These are phyloP conservation scores for Dovyalis caffra DNA, from an alignment of 345 rosid species.

Conservation along the genomic window DNA sequence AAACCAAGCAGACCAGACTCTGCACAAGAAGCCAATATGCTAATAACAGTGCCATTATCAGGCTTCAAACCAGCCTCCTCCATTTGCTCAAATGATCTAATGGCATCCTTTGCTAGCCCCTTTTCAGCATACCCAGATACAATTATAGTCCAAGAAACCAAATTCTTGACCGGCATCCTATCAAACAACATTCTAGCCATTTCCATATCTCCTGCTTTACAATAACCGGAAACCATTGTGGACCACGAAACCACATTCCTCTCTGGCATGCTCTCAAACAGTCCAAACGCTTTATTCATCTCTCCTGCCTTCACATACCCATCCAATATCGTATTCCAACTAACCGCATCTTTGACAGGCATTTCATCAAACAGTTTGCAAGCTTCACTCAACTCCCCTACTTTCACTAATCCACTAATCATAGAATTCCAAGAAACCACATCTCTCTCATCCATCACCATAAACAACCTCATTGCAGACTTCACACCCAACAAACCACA, in stretches of 20 bases:
- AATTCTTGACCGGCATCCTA: conserved; percentile 67
- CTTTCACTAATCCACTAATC: conserved; percentile 58
- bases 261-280: conserved; percentile 69
- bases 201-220: conserved; percentile 76
- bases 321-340: conserved; percentile 86
- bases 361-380: conserved; percentile 70
- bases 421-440: conserved; percentile 83
- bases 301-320: conserved; percentile 71
- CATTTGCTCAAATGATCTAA: conserved; percentile 53
- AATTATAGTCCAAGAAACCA: conserved; percentile 85
- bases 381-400: conserved; percentile 55
- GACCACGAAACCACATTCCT: conserved; percentile 92
- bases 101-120: conserved; percentile 64
- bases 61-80: conserved; percentile 46
- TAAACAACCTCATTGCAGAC: conserved; percentile 64
- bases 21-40: conserved; percentile 78
- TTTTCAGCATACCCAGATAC: conserved; percentile 78
- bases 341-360: conserved; percentile 64
- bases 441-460: conserved; percentile 53
- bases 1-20: conserved; percentile 74
- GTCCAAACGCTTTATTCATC: conserved; percentile 58
- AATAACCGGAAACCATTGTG: conserved; percentile 63
- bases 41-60: conserved; percentile 63
- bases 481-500: conserved; percentile 63
- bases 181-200: conserved; percentile 83